Base-by-base conservation (phyloP, 176 grass and related monocot species). In the Panicum miliaceum region DNA sequence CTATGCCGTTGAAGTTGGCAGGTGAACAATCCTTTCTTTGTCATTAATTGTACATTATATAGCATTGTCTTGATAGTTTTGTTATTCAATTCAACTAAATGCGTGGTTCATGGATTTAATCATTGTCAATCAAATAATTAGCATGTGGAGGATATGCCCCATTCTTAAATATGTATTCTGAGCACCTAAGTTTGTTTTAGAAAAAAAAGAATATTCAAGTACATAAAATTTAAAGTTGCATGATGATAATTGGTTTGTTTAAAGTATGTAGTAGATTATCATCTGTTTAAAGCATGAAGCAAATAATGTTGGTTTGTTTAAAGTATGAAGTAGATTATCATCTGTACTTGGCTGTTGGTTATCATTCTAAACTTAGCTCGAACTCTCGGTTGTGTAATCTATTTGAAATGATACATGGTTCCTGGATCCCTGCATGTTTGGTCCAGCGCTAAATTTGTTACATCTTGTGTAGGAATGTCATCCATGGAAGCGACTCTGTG, bases 401-500 rank as follows among this genome's bases (percentile, higher is more conserved):
- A 58, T 36, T 38, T 58, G 2, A 18, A 56, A 41, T 38, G 18
- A 10, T 12, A 34, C 29, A 36, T 52, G 11, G 8, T 40, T 81
- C 14, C 35, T 68, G 23, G 0, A 51, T 40, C 32, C 20, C 11
- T 40, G 51, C 6, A 8, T 18, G 46, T 56, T 10, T 42, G 22
- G 1, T 43, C 6, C 12, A 16, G 4, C 3, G 47, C 58, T 47
- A 62, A 72, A 36, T 2, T 35, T 63, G 18, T 38, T 45, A 43
- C 7, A 48, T 69, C 36, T 34, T 50, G 29, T 72, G 37, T 87
- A 88, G 86, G 82, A 92, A 92, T 74, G 77, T 92, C 15, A 89
- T 96, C 75, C 91, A 96, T 83, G 94, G 94, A 57, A 92, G 90
- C 48, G 94, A 96, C 15, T 96, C 91, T 0, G 81, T 87, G 41